Evolutionary conservation across 805 yeast species (phyloP).

Genomic region (Kodamaea sagamina): DNA sequence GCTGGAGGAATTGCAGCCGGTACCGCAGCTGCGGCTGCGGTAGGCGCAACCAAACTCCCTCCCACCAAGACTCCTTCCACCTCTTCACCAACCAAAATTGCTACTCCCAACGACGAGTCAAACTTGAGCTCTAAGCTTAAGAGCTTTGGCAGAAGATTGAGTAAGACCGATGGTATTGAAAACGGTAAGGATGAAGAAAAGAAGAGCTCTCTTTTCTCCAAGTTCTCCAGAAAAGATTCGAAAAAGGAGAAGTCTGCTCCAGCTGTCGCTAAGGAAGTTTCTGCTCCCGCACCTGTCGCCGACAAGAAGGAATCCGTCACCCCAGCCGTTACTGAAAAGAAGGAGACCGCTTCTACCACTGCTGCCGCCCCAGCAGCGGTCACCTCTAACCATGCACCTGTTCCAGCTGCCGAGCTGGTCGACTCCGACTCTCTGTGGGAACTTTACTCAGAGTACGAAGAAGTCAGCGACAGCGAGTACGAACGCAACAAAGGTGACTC

Average conservation of each 20-base stretch:
- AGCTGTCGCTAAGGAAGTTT: background rate
- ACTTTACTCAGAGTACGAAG: constrained; percentile 41
- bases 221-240: constrained; percentile 10
- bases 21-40: constrained; percentile 32
- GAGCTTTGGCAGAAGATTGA: constrained; percentile 19
- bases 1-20: constrained; percentile 30
- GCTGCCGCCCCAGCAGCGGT: too few species aligned
- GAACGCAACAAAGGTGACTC: constrained; percentile 49
- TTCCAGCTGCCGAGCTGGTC: background rate
- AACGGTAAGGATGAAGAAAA: constrained; percentile 6
- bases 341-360: background rate
- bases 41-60: constrained; percentile 21
- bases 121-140: constrained; percentile 16
- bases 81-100: constrained; percentile 19
- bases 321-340: background rate
- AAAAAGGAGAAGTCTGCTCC: constrained; percentile 6
- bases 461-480: constrained; percentile 50
- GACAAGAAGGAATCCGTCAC: background rate
- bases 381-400: background rate
- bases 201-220: constrained; percentile 6
- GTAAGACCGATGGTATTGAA: constrained; percentile 14
- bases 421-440: constrained; percentile 17
- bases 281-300: too few species aligned
- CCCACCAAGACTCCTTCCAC: constrained; percentile 22
- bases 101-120: background rate